Percentiles rank a stretch among this genome's conserved stretches.
phyloP scores from a whole-genome alignment of 1,284 basidiomycete species.

The Sphaerobolus stellatus region DNA sequence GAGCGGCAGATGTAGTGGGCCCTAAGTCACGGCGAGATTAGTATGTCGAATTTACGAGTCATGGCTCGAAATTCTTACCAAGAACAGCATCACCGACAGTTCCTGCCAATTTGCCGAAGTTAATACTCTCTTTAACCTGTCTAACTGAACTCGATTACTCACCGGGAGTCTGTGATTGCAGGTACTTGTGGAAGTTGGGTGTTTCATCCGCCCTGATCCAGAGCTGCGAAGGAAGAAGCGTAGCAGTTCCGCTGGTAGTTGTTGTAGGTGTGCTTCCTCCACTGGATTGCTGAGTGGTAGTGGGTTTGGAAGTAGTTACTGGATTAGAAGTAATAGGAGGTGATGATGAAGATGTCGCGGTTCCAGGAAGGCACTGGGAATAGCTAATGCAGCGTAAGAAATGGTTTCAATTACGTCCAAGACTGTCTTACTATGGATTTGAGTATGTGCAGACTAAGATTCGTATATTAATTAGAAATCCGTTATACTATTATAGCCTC shows the following conservation, averaged over 20 bases:
- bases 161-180: slow-evolving; percentile 38
- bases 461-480: not conserved
- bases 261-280: slow-evolving; percentile 33
- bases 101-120: not conserved
- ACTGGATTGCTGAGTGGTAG: slow-evolving; percentile 34
- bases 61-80: not conserved
- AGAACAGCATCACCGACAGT: slow-evolving; percentile 4
- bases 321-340: too few relatives aligned
- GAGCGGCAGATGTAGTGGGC: slow-evolving; percentile 47
- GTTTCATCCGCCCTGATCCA: slow-evolving; percentile 65
- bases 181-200: slow-evolving; percentile 66
- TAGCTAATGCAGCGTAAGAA: slow-evolving; percentile 21
- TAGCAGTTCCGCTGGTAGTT: slow-evolving; percentile 20
- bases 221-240: slow-evolving; percentile 49
- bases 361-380: slow-evolving; percentile 52
- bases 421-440: not conserved
- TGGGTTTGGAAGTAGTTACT: slow-evolving; percentile 25
- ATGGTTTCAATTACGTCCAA: not conserved
- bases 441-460: slow-evolving; percentile 2
- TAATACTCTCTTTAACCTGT: not conserved
- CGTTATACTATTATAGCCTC: not conserved
- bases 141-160: not conserved
- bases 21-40: slow-evolving; percentile 46
- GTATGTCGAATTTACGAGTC: not conserved
- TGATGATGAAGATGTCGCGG: too few relatives aligned